Base-by-base conservation (phyloP, 208 protist species). In the Wallacemonas collosoma region DNA sequence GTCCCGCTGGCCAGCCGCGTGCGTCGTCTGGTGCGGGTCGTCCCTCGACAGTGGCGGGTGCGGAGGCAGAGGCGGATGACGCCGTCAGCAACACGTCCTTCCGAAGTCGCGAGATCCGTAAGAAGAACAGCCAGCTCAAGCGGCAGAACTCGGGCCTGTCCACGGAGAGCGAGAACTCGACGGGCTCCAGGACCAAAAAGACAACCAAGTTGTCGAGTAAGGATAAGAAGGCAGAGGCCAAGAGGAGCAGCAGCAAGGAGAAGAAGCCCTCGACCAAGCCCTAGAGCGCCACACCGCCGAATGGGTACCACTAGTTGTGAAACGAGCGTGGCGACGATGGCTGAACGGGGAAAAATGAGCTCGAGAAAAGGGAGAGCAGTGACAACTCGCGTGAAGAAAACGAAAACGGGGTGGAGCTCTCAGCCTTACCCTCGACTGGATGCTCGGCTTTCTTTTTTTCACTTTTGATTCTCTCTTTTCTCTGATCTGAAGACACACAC, bases 91-190 rank as follows among this genome's bases (percentile, higher is more conserved):
- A 64, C n/a, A 56, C 69, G 11, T 68, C 60, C 38, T 61, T 72
- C 71, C 71, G 66, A 47, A 76, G 66, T 44, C 76, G 76, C 40
- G 76, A 69, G 50, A 72, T 81, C 71, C 76, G 76, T 12, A 70
- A 71, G 54, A 72, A 73, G 76, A 81, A 81, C 76, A 76, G 71
- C 40, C 63, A 81, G 53, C 62, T 81, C 45, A 81, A 81, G 76
- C 76, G 76, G 51, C 57, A 71, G 47, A 68, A 62, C 60, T 73
- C 71, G 1, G 38, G 61, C 17, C 12, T 48, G 12, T 11, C 6
- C 3, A 65, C 43, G 3, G 54, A 53, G 41, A 57, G 65, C 61
- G 55, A 72, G 50, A 40, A 48, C 41, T 38, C 44, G 43, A 47
- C 47, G 14, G 26, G 26, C 56, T 43, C 56, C 9, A 62, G 53